A percentile compares a stretch with the other conserved stretches of the same genome.
Evolutionary conservation across 2,329 filamentous ascomycete genomes (phyloP).

Genomic region (Cercospora canescens): DNA sequence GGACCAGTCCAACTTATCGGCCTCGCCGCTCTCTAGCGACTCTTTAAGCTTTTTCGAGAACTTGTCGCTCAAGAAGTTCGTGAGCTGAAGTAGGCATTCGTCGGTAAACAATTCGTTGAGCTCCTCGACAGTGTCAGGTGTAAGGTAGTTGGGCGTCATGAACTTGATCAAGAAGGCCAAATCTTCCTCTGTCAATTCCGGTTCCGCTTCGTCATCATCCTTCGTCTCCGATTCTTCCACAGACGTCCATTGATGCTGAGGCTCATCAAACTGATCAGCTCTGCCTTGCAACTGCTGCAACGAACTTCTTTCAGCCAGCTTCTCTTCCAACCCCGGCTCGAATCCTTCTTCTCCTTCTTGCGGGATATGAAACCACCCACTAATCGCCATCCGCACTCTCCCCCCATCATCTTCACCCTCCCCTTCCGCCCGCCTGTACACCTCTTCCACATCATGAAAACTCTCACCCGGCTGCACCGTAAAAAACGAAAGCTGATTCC

Average conservation of each 20-base stretch:
- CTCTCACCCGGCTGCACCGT: slow-evolving; percentile 97
- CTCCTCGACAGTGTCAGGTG: slow-evolving; percentile 84
- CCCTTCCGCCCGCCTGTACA: slow-evolving; percentile 69
- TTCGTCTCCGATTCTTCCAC: slow-evolving; percentile 43
- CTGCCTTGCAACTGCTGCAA: slow-evolving; percentile 91
- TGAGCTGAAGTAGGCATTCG: slow-evolving; percentile 79
- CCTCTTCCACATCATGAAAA: slow-evolving; percentile 98
- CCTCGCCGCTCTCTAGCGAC: slow-evolving; percentile 70
- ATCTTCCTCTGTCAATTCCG: slow-evolving; percentile 72
- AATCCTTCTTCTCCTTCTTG: slow-evolving; percentile 93
- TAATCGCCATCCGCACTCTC: slow-evolving; percentile 93
- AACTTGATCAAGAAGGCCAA: slow-evolving; percentile 89
- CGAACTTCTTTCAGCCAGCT: slow-evolving; percentile 83
- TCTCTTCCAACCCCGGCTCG: slow-evolving; percentile 83
- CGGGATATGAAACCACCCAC: slow-evolving; percentile 98
- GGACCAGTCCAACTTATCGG: slow-evolving; percentile 25
- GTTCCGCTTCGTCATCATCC: slow-evolving; percentile 60
- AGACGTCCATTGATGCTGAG: slow-evolving; percentile 60
- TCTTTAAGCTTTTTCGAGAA: slow-evolving; percentile 71
- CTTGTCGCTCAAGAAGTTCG: slow-evolving; percentile 74
- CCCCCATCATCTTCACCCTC: slow-evolving; percentile 68
- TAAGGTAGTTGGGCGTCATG: slow-evolving; percentile 86
- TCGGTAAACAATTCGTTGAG: slow-evolving; percentile 78
- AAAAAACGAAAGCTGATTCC: slow-evolving; percentile 98
- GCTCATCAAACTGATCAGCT: slow-evolving; percentile 83